Conservation (phyloP, 768 basidiomycete species). For the Russula abietina region DNA sequence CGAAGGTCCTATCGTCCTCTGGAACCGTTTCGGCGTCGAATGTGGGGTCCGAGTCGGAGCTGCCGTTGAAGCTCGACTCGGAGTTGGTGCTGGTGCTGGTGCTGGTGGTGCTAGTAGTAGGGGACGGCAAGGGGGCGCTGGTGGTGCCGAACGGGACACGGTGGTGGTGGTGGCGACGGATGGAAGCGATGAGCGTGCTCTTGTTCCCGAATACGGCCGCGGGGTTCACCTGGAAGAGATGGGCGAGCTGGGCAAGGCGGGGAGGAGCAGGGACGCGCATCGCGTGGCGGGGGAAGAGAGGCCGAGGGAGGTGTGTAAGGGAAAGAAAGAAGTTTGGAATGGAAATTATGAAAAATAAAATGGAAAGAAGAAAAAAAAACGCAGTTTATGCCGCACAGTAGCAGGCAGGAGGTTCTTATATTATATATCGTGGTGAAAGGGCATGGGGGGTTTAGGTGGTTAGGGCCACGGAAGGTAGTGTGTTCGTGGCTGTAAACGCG, state of each 20-base stretch:
- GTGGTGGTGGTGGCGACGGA: conserved; percentile 6
- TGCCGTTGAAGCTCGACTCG: neutral
- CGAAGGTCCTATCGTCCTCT: conserved; percentile 20
- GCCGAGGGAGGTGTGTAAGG: no score
- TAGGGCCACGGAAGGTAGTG: neutral
- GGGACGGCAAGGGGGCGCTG: neutral
- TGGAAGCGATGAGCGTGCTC: neutral
- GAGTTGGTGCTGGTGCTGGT: neutral
- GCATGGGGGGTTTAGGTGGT: conserved; percentile 15
- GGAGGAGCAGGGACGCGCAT: conserved; percentile 16
- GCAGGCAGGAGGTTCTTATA: conserved; percentile 7
- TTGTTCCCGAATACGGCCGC: conserved; percentile 1
- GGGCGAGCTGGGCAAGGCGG: conserved; percentile 12
- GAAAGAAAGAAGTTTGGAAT: neutral
- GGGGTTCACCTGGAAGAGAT: conserved; percentile 10
- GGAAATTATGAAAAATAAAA: conserved; percentile 5
- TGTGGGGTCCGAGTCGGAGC: neutral
- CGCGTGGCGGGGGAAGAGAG: conserved; percentile 14
- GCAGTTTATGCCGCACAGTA: conserved; percentile 11
- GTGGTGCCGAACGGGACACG: neutral
- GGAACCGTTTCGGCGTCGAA: conserved; percentile 9
- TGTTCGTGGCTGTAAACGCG: conserved; percentile 7
- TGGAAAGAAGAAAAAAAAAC: conserved; percentile 5
- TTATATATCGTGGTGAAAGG: conserved; percentile 14
- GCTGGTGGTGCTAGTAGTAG: neutral